These are phyloP conservation scores for Pichia deserticola DNA, from an alignment of 805 yeast genomes.

Conservation along the genomic window DNA sequence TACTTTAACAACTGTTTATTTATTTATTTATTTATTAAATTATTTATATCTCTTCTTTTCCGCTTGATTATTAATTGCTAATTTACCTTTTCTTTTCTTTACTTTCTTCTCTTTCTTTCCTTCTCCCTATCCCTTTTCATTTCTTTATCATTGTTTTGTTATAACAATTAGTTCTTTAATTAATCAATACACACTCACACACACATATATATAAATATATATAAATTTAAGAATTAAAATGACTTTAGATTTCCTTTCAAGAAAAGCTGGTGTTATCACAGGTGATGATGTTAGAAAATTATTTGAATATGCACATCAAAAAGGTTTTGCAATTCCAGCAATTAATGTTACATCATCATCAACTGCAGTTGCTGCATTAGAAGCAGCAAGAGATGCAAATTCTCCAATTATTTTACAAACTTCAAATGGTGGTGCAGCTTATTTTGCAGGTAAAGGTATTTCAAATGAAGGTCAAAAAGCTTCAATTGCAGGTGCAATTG, in stretches of 20 bases:
- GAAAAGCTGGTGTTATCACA: constrained; percentile 96
- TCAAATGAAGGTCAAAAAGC: constrained; percentile 89
- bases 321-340: constrained; percentile 96
- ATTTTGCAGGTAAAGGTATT: constrained; percentile 99
- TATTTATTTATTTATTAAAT: no score
- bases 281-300: constrained; percentile 90
- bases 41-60: no score
- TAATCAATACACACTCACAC: no score
- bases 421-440: constrained; percentile 99
- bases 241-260: constrained; percentile 60
- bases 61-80: neutral
- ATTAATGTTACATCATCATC: constrained; percentile 97
- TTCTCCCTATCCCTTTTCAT: neutral
- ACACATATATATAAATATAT: no score
- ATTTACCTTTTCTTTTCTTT: neutral
- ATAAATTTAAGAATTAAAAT: no score
- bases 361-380: constrained; percentile 92
- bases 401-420: constrained; percentile 96
- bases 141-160: no score
- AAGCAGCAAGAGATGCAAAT: constrained; percentile 91
- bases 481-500: constrained; percentile 87
- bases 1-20: no score
- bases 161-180: no score
- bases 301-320: constrained; percentile 87
- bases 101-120: neutral